phyloP scores from a whole-genome alignment of 257 asterid species.

The Solanum corneliomulleri region DNA sequence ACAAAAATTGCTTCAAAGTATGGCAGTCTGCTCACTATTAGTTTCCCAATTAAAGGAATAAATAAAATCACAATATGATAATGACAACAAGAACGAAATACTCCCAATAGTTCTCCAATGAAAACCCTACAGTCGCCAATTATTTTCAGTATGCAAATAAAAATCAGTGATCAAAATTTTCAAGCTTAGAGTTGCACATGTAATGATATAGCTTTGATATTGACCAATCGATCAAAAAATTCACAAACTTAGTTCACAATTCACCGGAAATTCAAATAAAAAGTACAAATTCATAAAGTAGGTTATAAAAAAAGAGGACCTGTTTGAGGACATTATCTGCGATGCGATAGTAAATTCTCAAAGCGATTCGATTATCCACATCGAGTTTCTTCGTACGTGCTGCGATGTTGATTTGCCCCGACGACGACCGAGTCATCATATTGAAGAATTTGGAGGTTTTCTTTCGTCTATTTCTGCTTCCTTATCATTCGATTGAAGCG shows the following conservation, averaged over 20 bases:
- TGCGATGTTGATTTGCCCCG: constrained; percentile 47
- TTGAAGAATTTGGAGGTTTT: neutral
- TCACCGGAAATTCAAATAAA: neutral
- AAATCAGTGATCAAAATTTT: neutral
- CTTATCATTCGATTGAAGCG: neutral
- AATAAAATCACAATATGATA: neutral
- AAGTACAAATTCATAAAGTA: neutral
- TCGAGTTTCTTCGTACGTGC: constrained; percentile 56
- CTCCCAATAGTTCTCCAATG: neutral
- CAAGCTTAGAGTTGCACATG: neutral
- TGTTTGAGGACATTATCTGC: constrained; percentile 77
- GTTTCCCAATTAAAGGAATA: neutral
- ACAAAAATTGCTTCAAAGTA: neutral
- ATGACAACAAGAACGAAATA: neutral
- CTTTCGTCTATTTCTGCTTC: neutral
- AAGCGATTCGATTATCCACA: constrained; percentile 60
- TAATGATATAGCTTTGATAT: neutral
- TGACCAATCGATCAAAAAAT: neutral
- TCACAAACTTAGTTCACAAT: neutral
- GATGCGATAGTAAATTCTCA: constrained; percentile 51
- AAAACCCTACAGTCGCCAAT: neutral
- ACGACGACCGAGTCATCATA: constrained; percentile 44
- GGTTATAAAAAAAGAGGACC: constrained; percentile 21
- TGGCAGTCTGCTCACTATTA: neutral
- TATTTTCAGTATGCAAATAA: neutral